Conservation (phyloP, 2,329 filamentous ascomycete genomes). For the Arthrinium puccinioides region DNA sequence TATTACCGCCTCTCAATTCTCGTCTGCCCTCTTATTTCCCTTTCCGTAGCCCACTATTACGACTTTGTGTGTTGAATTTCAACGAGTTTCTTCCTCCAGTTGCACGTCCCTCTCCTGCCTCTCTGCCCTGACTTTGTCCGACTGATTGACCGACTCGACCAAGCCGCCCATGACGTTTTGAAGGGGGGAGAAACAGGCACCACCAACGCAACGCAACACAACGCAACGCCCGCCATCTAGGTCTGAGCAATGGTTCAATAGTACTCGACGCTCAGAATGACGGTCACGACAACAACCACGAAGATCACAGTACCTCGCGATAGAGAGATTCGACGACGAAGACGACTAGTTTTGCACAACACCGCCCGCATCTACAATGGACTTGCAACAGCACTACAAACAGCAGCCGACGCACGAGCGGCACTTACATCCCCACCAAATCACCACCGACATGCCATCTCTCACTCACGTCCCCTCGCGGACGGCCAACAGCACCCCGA, state of each 20-base stretch:
- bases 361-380: slow-evolving; percentile 18
- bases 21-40: too few species aligned
- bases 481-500: slow-evolving; percentile 48
- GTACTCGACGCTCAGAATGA: slow-evolving; percentile 3
- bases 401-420: slow-evolving; percentile 12
- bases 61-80: not conserved
- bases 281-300: not conserved
- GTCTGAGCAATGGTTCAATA: slow-evolving; percentile 1
- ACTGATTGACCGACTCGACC: not conserved
- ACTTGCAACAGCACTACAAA: slow-evolving; percentile 15
- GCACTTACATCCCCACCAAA: slow-evolving; percentile 25
- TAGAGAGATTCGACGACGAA: slow-evolving; percentile 4
- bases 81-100: not conserved
- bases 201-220: too few species aligned
- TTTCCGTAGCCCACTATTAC: too few species aligned
- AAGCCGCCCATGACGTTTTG: not conserved
- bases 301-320: not conserved
- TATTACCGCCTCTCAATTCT: too few species aligned
- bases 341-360: not conserved
- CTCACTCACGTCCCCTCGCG: slow-evolving; percentile 34
- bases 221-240: too few species aligned
- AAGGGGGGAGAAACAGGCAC: not conserved
- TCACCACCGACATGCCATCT: slow-evolving; percentile 25
- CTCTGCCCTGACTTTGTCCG: not conserved
- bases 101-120: too few species aligned